Conservation (phyloP, 176 grass and related monocot genomes). For the Phyllostachys edulis region DNA sequence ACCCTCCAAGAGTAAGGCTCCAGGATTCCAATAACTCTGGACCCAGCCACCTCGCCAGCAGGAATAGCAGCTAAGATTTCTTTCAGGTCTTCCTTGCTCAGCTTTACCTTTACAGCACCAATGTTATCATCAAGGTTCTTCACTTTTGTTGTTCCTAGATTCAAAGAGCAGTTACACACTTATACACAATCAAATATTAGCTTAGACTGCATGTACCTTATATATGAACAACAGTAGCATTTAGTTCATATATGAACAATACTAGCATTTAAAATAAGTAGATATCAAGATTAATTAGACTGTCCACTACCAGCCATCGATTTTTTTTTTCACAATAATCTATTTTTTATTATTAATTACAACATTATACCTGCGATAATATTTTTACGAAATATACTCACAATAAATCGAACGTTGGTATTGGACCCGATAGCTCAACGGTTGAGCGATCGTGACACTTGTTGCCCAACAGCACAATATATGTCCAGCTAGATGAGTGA, state of each 20-base stretch:
- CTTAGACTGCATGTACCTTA: background rate
- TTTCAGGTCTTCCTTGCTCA: conserved; percentile 56
- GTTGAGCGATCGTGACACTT: too few species aligned
- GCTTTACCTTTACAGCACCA: conserved; percentile 58
- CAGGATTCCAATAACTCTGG: conserved; percentile 50
- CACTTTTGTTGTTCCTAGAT: conserved; percentile 70
- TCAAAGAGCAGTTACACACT: conserved; percentile 35
- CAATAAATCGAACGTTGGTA: too few species aligned
- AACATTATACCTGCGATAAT: too few species aligned
- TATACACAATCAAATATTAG: conserved; percentile 2
- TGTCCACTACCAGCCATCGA: background rate
- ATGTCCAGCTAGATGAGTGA: too few species aligned
- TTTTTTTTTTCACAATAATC: too few species aligned
- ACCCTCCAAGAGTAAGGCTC: conserved; percentile 61
- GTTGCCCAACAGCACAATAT: too few species aligned
- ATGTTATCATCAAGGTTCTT: conserved; percentile 73
- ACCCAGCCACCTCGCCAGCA: conserved; percentile 51
- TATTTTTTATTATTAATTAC: too few species aligned
- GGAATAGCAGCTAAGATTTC: conserved; percentile 51
- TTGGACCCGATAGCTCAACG: too few species aligned
- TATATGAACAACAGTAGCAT: background rate
- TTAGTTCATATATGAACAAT: conserved; percentile 5
- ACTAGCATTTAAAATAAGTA: background rate
- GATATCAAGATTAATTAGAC: conserved; percentile 6
- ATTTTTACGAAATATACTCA: too few species aligned